Base-by-base conservation (phyloP, 2,329 filamentous ascomycete genomes). In the Chaetomiaceae sp. region DNA sequence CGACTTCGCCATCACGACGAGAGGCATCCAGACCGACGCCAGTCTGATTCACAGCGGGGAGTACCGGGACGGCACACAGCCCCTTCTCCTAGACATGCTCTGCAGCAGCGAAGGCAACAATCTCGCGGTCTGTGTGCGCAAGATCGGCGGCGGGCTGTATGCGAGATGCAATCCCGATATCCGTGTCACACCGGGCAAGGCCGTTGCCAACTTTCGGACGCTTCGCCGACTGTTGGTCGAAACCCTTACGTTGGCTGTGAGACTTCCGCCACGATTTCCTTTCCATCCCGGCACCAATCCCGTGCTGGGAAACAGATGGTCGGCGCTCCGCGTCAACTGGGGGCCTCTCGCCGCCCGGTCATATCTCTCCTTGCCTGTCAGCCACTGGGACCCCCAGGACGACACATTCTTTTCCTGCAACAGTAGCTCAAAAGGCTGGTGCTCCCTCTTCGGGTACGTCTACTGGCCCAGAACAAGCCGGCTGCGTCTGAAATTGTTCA, bases 131-230 rank as follows among this genome's bases (percentile, higher is more conserved):
- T 3, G 3, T 11, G 14, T 52, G 18, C 34, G 49, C 9, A 41
- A 46, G 42, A 41, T 52, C 11, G 49, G 34, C 10, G 42, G 27
- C 11, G 43, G 42, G 3, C n/a, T 52, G 4, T 52, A 52, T 13
- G 49, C 14, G 20, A 25, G 42, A 14, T 36, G 9, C 16, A 25
- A 18, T 3, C 42, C 49, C 2, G 8, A 29, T 20, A 41, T 6
- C 2, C 7, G 11, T 5, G 14, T 33, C 1, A 23, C 1, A 9
- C 16, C 4, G 23, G 23, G 1, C 33, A 14, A 11, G 4, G 11
- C 3, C 16, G 1, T 11, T 10, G 10, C 4, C n/a, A 2, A 3
- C 7, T 18, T 1, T 13, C 2, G 5, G 10, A 3, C 11, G 7
- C 25, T 16, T 30, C 2, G 5, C 5, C 13, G 14, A 1, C 5